Evolutionary conservation across 495 filamentous ascomycete genomes (phyloP).

Genomic region (Darksidea phi): DNA sequence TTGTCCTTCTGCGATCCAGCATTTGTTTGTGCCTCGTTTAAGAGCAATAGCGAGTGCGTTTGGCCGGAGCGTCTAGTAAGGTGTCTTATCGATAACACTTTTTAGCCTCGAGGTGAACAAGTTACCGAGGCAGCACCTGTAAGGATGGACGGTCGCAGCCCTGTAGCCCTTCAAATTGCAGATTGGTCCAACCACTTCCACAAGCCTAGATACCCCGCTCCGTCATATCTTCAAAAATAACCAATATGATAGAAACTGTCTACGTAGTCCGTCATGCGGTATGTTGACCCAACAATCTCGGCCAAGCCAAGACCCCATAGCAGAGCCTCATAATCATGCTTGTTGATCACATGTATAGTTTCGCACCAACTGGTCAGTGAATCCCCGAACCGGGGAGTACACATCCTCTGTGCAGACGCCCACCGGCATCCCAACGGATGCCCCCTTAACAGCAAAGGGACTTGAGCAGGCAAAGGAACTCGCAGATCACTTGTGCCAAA

Average conservation of each 20-base stretch:
- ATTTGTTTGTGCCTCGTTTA: too few species aligned
- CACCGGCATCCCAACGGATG: constrained; percentile 80
- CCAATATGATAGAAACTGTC: constrained; percentile 19
- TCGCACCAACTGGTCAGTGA: constrained; percentile 82
- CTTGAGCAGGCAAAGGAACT: constrained; percentile 79
- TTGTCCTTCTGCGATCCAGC: too few species aligned
- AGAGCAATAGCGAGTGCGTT: too few species aligned
- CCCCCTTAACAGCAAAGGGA: constrained; percentile 79
- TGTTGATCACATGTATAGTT: constrained; percentile 62
- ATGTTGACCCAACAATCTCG: neutral
- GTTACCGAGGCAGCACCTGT: too few species aligned
- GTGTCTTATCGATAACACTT: too few species aligned
- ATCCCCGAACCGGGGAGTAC: constrained; percentile 74
- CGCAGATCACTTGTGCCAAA: constrained; percentile 57
- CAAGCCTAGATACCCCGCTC: neutral
- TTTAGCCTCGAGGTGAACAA: too few species aligned
- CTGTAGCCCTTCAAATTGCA: too few species aligned
- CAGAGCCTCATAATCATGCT: neutral
- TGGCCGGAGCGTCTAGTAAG: too few species aligned
- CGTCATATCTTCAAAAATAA: neutral
- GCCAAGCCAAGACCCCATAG: neutral
- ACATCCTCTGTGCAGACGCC: constrained; percentile 58
- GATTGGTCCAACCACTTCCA: too few species aligned
- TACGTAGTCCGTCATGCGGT: constrained; percentile 26
- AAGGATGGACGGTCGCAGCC: too few species aligned